phyloP scores from a whole-genome alignment of 2,329 filamentous ascomycete species.

The Exophiala oligosperma region DNA sequence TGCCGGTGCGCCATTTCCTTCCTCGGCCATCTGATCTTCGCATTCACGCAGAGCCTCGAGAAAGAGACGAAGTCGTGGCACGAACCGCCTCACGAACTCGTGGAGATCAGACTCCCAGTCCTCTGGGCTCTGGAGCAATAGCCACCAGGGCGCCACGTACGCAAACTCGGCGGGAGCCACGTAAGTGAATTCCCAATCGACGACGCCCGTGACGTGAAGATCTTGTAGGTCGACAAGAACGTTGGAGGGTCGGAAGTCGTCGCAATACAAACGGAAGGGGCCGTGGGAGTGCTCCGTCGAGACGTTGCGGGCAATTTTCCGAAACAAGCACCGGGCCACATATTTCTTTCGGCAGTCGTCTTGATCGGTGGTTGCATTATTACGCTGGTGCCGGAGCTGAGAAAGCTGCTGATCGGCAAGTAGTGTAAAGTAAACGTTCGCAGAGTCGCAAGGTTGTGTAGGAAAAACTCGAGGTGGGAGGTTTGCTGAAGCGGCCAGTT shows the following conservation, averaged over 20 bases:
- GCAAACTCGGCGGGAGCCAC: constrained; percentile 28
- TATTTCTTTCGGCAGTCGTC: constrained; percentile 32
- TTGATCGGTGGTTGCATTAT: constrained; percentile 30
- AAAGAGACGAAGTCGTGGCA: constrained; percentile 30
- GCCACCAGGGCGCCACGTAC: constrained; percentile 31
- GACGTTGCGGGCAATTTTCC: constrained; percentile 15
- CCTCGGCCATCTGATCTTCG: constrained; percentile 26
- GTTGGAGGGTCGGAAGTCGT: constrained; percentile 29
- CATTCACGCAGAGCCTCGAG: constrained; percentile 31
- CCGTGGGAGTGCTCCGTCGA: constrained; percentile 17
- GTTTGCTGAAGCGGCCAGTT: constrained; percentile 26
- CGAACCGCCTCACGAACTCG: constrained; percentile 29
- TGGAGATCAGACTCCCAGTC: constrained; percentile 32
- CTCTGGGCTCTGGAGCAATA: constrained; percentile 29
- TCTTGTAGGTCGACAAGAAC: constrained; percentile 33
- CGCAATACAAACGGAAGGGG: constrained; percentile 30
- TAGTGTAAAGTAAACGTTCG: constrained; percentile 32
- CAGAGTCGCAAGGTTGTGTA: constrained; percentile 25
- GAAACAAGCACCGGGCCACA: constrained; percentile 31
- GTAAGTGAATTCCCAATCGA: constrained; percentile 33
- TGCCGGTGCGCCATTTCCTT: constrained; percentile 2
- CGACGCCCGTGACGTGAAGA: constrained; percentile 32
- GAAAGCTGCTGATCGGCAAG: constrained; percentile 31
- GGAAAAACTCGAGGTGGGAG: constrained; percentile 28
- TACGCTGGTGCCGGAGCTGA: constrained; percentile 33